phyloP scores from a whole-genome alignment of 2,329 filamentous ascomycete species.

The Zymoseptoria passerinii region DNA sequence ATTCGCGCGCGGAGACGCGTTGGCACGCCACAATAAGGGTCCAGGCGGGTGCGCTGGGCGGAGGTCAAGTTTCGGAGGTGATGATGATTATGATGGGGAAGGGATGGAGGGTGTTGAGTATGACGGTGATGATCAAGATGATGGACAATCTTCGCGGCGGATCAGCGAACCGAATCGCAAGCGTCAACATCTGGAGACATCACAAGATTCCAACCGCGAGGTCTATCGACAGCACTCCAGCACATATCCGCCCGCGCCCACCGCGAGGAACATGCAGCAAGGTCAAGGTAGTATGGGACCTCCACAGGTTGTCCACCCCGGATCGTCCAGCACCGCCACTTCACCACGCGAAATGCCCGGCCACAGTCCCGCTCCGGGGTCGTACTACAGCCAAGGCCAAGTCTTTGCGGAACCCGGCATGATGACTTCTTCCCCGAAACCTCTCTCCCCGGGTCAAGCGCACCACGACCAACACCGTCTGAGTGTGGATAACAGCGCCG shows the following conservation, averaged over 20 bases:
- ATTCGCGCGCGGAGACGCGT: constrained; percentile 88
- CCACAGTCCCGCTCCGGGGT: constrained; percentile 18
- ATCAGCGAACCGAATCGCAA: constrained; percentile 69
- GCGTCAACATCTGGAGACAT: constrained; percentile 57
- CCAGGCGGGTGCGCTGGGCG: constrained; percentile 91
- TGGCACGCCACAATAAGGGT: constrained; percentile 91
- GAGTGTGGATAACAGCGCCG: constrained; percentile 40
- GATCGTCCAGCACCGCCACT: constrained; percentile 22
- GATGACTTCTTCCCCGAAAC: constrained; percentile 82
- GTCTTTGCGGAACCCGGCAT: constrained; percentile 59
- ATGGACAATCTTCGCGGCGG: constrained; percentile 41
- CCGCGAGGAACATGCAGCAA: constrained; percentile 9
- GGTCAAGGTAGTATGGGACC: constrained; percentile 28
- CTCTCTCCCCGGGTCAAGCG: constrained; percentile 57
- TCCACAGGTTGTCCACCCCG: constrained; percentile 28
- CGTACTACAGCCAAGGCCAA: constrained; percentile 34
- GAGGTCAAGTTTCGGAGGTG: constrained; percentile 73
- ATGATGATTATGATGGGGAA: constrained; percentile 54
- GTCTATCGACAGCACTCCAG: constrained; percentile 59
- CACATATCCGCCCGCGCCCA: constrained; percentile 60
- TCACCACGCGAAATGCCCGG: constrained; percentile 33
- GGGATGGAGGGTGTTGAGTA: constrained; percentile 58
- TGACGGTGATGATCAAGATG: constrained; percentile 54
- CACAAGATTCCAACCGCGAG: constrained; percentile 44
- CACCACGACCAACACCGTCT: constrained; percentile 41